phyloP scores from a whole-genome alignment of 108 stramenopile genomes.

The Parietichytrium sp. region DNA sequence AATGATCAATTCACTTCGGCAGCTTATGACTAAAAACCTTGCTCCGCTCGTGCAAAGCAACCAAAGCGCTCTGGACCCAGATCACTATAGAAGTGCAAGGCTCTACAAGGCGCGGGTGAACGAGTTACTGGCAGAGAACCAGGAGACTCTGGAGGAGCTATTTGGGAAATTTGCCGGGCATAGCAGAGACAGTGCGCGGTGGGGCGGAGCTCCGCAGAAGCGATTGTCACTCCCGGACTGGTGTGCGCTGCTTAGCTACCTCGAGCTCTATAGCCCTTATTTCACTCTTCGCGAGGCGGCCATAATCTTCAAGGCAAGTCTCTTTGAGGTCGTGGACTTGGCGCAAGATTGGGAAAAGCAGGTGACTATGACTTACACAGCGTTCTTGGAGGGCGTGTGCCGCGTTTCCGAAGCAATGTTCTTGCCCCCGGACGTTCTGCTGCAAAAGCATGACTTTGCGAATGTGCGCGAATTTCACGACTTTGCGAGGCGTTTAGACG shows the following conservation, averaged over 20 bases:
- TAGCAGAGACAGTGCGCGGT: background rate
- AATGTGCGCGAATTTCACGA: background rate
- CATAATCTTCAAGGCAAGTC: background rate
- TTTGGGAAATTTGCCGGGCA: background rate
- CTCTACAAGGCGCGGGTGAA: conserved; percentile 31
- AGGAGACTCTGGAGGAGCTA: background rate
- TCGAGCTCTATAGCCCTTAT: background rate
- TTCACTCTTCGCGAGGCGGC: conserved; percentile 2
- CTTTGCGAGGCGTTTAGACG: background rate
- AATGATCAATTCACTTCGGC: background rate
- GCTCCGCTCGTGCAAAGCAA: background rate
- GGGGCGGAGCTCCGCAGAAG: background rate
- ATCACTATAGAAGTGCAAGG: background rate
- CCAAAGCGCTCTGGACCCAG: background rate
- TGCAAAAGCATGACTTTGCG: background rate
- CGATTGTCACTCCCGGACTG: conserved; percentile 31
- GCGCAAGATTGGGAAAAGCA: conserved; percentile 22
- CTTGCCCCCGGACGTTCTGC: background rate
- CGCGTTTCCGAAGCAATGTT: background rate
- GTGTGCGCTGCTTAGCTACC: background rate
- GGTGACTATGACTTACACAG: conserved; percentile 4
- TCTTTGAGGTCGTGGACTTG: conserved; percentile 22
- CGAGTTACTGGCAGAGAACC: background rate
- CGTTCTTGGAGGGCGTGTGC: conserved; percentile 17
- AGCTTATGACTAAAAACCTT: background rate